Percentiles rank a stretch among this genome's conserved stretches.
Evolutionary conservation across 495 filamentous ascomycete species (phyloP).

Genomic region (Beverwykella pulmonaria): DNA sequence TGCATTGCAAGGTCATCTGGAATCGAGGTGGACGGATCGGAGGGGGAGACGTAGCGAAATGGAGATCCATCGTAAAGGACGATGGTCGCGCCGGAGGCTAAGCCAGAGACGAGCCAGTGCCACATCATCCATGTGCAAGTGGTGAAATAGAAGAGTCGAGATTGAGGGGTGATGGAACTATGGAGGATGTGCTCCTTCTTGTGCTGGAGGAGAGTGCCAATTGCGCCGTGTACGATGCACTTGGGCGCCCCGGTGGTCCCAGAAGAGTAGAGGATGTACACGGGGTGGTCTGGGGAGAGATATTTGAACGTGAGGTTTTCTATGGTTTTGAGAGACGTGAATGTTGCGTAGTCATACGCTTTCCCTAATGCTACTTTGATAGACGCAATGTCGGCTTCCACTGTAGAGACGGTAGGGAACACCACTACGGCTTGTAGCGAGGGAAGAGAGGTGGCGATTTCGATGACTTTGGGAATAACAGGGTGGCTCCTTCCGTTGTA

Average conservation of each 20-base stretch:
- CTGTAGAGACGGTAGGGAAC: conserved; percentile 61
- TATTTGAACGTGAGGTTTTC: conserved; percentile 65
- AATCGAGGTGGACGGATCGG: conserved; percentile 39
- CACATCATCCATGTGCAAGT: conserved; percentile 98
- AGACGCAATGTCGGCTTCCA: conserved; percentile 54
- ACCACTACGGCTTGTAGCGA: conserved; percentile 68
- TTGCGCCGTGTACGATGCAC: conserved; percentile 85
- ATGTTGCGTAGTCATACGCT: conserved; percentile 55
- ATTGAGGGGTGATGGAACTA: conserved; percentile 67
- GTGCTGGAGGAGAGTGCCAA: conserved; percentile 87
- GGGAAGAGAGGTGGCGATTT: conserved; percentile 67
- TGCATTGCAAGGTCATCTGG: conserved; percentile 71
- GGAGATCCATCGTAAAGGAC: conserved; percentile 89
- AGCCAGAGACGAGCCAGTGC: conserved; percentile 87
- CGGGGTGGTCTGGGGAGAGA: conserved; percentile 77
- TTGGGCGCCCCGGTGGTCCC: conserved; percentile 91
- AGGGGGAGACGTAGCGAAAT: conserved; percentile 53
- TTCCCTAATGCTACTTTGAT: conserved; percentile 54
- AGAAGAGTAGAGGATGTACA: conserved; percentile 86
- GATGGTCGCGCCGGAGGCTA: conserved; percentile 77
- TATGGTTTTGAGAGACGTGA: conserved; percentile 40
- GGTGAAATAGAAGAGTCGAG: conserved; percentile 81
- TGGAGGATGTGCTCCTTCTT: conserved; percentile 92
- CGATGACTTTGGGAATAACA: conserved; percentile 68
- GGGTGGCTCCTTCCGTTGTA: conserved; percentile 88